Conservation (phyloP, 768 basidiomycete genomes). For the Termitomyces sp. region DNA sequence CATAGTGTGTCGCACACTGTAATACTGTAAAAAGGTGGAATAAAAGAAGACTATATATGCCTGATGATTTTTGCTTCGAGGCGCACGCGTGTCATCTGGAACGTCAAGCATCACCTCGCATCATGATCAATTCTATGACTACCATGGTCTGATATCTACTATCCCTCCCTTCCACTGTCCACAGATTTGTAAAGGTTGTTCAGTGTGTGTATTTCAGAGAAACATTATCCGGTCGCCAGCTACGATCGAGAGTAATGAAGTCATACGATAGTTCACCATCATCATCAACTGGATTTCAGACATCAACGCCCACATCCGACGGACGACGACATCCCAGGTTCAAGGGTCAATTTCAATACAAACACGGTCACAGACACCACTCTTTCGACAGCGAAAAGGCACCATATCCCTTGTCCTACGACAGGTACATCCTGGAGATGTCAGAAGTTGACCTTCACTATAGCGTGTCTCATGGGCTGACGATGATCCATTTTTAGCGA, state of each 20-base stretch:
- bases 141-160: conserved; percentile 12
- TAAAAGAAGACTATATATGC: not conserved
- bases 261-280: conserved; percentile 16
- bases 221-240: not conserved
- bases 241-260: conserved; percentile 13
- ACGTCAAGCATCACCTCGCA: conserved; percentile 11
- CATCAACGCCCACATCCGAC: conserved; percentile 22
- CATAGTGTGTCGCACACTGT: not conserved
- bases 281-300: conserved; percentile 6
- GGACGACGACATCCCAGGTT: conserved; percentile 31
- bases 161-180: not conserved
- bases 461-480: not conserved
- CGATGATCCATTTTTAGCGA: conserved; percentile 31
- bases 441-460: conserved; percentile 18
- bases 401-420: conserved; percentile 73
- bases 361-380: conserved; percentile 62
- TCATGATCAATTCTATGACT: conserved; percentile 10
- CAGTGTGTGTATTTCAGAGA: not conserved
- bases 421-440: conserved; percentile 63
- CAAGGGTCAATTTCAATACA: conserved; percentile 51
- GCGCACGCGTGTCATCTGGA: conserved; percentile 6
- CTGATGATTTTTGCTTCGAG: not conserved
- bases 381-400: conserved; percentile 69
- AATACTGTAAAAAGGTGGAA: not conserved
- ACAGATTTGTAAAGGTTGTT: not conserved